These are phyloP conservation scores for Trichoderma koningiopsis DNA, from an alignment of 2,329 filamentous ascomycete species.

Conservation along the genomic window DNA sequence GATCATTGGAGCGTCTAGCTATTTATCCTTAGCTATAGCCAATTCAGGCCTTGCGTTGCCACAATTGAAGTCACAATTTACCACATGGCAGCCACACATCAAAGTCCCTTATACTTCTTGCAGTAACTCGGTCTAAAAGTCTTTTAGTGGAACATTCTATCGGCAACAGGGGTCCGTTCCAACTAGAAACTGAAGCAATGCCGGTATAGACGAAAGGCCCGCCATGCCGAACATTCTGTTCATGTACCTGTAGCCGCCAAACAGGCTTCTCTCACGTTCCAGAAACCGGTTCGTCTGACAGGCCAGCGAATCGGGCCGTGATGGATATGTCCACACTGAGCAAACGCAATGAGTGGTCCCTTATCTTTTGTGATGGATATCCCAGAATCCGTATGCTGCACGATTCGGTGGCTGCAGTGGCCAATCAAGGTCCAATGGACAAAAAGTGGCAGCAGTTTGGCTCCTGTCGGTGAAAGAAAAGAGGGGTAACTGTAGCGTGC, in stretches of 20 bases:
- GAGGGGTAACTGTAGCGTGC: not conserved
- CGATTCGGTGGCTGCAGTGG: not conserved
- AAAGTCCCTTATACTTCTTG: not conserved
- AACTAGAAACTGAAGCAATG: not conserved
- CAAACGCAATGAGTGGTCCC: not conserved
- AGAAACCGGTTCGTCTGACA: not conserved
- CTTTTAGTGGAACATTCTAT: not conserved
- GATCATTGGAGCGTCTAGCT: not conserved
- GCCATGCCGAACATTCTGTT: not conserved
- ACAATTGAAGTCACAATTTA: not conserved
- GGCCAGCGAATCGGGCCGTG: not conserved
- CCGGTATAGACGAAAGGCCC: not conserved
- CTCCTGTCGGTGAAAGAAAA: not conserved
- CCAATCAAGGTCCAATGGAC: not conserved
- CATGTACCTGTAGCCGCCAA: not conserved
- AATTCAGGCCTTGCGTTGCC: not conserved
- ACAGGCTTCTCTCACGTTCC: not conserved
- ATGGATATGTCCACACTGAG: not conserved
- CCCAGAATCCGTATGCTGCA: not conserved
- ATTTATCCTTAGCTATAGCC: not conserved
- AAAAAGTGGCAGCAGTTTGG: not conserved
- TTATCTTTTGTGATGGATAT: not conserved
- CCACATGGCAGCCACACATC: not conserved
- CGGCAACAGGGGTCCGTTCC: not conserved
- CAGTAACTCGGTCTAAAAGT: not conserved